Base-by-base conservation (phyloP, 1,284 basidiomycete genomes). In the Ganoderma lingzhi region DNA sequence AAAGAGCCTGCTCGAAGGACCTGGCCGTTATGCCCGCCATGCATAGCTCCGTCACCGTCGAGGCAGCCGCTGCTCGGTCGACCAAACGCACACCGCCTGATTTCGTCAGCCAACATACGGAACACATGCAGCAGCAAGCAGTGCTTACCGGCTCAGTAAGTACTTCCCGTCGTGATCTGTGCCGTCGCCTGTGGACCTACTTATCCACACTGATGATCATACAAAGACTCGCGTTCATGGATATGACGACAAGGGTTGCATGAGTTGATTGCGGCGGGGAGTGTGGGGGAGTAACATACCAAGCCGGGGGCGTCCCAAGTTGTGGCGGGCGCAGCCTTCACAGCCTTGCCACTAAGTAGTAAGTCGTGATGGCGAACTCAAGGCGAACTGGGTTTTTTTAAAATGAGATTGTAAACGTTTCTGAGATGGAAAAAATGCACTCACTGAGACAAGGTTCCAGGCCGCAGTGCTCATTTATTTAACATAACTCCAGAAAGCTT, bases 111-210 rank as follows among this genome's bases (percentile, higher is more conserved):
- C 23, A 53, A 53, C 48, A 28, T 53, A 28, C 23, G 23, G 23
- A 53, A 10, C 23, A 30, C 48, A 6, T 4, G 42, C 3, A 44
- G 23, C 48, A 28, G 48, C 48, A 14, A 28, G 15, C 6, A 48
- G 35, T 41, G 2, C 39, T 9, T 41, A 41, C 10, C 6, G 23
- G 23, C 48, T 53, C 14, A 53, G 23, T 30, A 14, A 12, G 9
- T 30, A 28, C 8, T 51, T 28, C 48, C 10, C 14, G 23, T 53
- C 48, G 28, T 14, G 3, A 28, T 53, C 12, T 15, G 48, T 28
- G 23, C 48, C 23, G 23, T 14, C 10, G 23, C 23, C 48, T 28
- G 48, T 94, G n/a, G 95, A 96, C 71, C 95, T 97, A 30, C 71
- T 95, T 97, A 30, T 97, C 93, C 93, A 69, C 19, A 28, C 5